Evolutionary conservation across 2,329 filamentous ascomycete species (phyloP).

Genomic region (Huntiella bhutanensis): DNA sequence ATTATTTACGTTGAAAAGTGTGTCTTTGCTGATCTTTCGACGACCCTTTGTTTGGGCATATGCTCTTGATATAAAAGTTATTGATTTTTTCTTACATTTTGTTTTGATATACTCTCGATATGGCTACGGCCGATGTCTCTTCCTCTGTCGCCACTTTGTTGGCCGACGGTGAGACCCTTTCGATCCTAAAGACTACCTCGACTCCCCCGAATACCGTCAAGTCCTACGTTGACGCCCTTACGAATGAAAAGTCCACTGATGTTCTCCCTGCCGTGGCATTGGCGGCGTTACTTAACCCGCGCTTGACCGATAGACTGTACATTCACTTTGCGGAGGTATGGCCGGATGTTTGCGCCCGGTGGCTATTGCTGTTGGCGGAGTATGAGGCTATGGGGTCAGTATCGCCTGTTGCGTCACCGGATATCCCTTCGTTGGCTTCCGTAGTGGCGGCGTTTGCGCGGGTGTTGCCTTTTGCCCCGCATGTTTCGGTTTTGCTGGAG

Average conservation of each 20-base stretch:
- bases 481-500: constrained; percentile 56
- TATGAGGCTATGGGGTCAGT: background rate
- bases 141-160: constrained; percentile 11
- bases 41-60: background rate
- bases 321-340: constrained; percentile 56
- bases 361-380: constrained; percentile 33
- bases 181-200: constrained; percentile 29
- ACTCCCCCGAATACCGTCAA: constrained; percentile 28
- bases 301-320: constrained; percentile 55
- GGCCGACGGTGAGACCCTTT: constrained; percentile 11
- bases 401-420: constrained; percentile 14
- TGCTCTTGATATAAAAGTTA: background rate
- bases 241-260: constrained; percentile 36
- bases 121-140: constrained; percentile 12
- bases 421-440: constrained; percentile 19
- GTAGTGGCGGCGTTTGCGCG: constrained; percentile 55
- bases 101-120: background rate
- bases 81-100: background rate
- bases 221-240: constrained; percentile 19
- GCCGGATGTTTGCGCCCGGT: constrained; percentile 66
- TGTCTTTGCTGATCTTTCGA: background rate
- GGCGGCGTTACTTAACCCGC: constrained; percentile 43
- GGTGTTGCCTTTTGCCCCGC: constrained; percentile 63
- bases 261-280: constrained; percentile 54
- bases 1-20: no score